Evolutionary conservation across 306 rosid species (phyloP), one percentile per base, ranked within the genome.

Genomic region (Heteromeles arbutifolia): DNA sequence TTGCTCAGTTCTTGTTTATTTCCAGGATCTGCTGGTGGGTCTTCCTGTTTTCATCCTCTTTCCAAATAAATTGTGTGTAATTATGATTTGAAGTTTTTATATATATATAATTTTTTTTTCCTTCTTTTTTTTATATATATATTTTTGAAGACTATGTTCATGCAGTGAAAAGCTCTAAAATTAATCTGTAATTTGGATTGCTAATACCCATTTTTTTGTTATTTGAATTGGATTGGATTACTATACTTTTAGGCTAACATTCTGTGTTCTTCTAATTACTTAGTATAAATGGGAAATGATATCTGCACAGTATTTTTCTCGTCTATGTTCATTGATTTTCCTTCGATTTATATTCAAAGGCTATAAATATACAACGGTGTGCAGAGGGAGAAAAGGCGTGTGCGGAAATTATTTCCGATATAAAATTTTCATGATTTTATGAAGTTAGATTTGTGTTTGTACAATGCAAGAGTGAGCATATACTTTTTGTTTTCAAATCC

Each of bases 21-120:
- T 31, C 61, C 70, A 19, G 61, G 17, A 22, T 29, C 34, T 28
- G 53, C 69, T 73, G 77, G 82, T 84, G 52, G 44, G 84, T 76
- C 15, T 72, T 15, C 13, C 34, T 70, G 8, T 6, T 44, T 13
- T 26, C 15, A 25, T 69, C 37, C 53, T 18, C 59, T 45, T 25
- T 8, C 2, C 21, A 50, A 5, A 17, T 17, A 50, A 50, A 48
- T 48, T 48, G 54, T 50, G 21, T 48, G 8, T 50, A 5, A 50
- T 50, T 15, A 22, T 50, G 1, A 48, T 48, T 48, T 3, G 0
- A 65, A 15, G 10, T 17, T 17, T 1, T 1, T 28, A 1, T 28
- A 28, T 28, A 6, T 29, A 29, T 29, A 54, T 39, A n/a, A 2
- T 21, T 15, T 39, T 69, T 3, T 57, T 26, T 4, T 26, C n/a